Conservation (phyloP, 139 green algal species). For the Micromonas commoda region DNA sequence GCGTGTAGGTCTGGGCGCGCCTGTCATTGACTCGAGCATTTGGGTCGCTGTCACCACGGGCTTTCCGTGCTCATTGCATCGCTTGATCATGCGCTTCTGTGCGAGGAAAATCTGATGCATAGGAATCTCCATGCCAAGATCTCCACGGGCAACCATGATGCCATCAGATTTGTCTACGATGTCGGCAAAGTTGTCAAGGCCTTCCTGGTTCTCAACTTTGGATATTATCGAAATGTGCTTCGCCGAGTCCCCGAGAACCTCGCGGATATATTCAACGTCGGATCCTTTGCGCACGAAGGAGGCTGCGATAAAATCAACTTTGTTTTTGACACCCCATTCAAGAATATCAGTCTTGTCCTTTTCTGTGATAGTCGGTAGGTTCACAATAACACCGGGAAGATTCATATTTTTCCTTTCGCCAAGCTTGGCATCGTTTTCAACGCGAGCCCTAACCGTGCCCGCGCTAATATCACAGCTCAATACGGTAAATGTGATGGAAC, state of each 20-base stretch:
- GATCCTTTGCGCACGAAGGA: constrained; percentile 95
- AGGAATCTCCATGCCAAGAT: constrained; percentile 98
- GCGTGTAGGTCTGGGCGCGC: constrained; percentile 50
- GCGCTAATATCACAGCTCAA: not conserved
- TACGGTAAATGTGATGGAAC: constrained; percentile 90
- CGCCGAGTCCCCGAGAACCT: constrained; percentile 69
- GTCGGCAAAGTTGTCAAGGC: constrained; percentile 87
- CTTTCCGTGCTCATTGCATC: constrained; percentile 50
- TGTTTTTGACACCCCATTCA: constrained; percentile 90
- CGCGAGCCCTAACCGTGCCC: not conserved
- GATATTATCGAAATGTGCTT: constrained; percentile 84
- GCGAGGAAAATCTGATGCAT: constrained; percentile 94
- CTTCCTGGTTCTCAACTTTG: constrained; percentile 95
- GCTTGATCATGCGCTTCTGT: constrained; percentile 74
- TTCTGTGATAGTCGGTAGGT: constrained; percentile 88
- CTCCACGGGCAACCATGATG: constrained; percentile 86
- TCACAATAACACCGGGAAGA: constrained; percentile 83
- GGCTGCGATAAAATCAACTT: constrained; percentile 96
- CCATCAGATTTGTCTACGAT: constrained; percentile 82
- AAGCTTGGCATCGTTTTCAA: constrained; percentile 76
- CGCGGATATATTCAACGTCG: constrained; percentile 77
- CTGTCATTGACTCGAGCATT: constrained; percentile 55
- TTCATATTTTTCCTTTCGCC: constrained; percentile 93
- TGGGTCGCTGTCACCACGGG: constrained; percentile 52
- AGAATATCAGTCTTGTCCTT: constrained; percentile 89